These are phyloP conservation scores for Colletotrichum tropicale DNA, from an alignment of 2,329 filamentous ascomycete species.

Conservation along the genomic window DNA sequence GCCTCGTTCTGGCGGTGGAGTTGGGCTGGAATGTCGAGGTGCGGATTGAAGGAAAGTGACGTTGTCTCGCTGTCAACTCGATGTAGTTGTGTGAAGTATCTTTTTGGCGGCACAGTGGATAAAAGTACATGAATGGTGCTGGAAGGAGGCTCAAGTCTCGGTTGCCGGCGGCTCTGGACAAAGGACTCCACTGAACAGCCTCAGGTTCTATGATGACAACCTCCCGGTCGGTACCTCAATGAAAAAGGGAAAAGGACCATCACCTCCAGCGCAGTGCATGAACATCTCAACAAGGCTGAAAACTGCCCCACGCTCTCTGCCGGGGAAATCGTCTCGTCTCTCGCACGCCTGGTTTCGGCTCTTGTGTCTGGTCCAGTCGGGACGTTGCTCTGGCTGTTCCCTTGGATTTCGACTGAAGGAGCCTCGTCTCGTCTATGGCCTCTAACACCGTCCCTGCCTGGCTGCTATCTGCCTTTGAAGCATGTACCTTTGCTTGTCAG, in stretches of 20 bases:
- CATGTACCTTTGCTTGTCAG: not conserved
- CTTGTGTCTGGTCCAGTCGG: not conserved
- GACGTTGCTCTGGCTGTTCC: not conserved
- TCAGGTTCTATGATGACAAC: not conserved
- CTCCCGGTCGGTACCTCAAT: not conserved
- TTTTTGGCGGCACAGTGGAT: not conserved
- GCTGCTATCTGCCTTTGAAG: not conserved
- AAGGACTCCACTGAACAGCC: not conserved
- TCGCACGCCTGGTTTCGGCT: not conserved
- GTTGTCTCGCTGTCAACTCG: not conserved
- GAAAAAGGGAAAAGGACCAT: not conserved
- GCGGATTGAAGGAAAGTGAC: not conserved
- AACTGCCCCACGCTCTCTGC: not conserved
- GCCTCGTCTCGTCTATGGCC: not conserved
- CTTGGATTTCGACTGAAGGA: not conserved
- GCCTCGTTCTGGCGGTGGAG: not conserved
- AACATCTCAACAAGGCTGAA: not conserved
- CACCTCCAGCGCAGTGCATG: not conserved
- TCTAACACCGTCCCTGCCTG: not conserved
- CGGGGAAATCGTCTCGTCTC: slow-evolving; percentile 14
- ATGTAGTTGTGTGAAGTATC: not conserved
- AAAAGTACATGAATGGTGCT: not conserved
- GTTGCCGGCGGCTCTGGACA: not conserved
- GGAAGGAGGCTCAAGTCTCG: not conserved
- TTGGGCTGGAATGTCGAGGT: not conserved